Evolutionary conservation across 2,329 filamentous ascomycete species (phyloP), one percentile per base, ranked within the genome.

Genomic region (Cercospora sp.): DNA sequence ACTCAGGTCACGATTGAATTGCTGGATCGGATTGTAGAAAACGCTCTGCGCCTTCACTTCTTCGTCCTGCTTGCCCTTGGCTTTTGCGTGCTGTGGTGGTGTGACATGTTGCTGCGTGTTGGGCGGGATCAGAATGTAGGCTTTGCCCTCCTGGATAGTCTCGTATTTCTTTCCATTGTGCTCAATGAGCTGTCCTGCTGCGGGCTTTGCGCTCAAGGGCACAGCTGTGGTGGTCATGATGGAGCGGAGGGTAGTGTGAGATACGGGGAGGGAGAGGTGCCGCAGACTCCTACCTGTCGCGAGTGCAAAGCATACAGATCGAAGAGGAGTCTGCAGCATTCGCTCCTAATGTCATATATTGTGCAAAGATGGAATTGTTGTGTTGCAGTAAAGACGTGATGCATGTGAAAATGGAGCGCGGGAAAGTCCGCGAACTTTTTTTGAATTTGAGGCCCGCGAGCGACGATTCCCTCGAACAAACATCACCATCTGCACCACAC

Each of bases 1-100:
- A 69, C 93, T 97, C 72, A 99, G 81, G 78, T 99, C 95, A 58
- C 96, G 91, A 80, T 99, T 99, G 84, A 98, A 99, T 78, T 99
- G 95, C 78, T 99, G 95, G 64, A 99, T 97, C 0, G 95, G 94
- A 75, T 99, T 99, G 85, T 99, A 99, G 78, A 99, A 99, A 65
- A 99, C 96, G 36, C 85, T 84, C 75, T 94, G 91, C 86, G 68
- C 86, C 82, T 75, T 88, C 86, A 65, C 45, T 26, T 63, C 66
- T 66, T 84, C 77, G 66, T 79, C 79, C 30, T 79, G 73, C 68
- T 81, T 78, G 45, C 73, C 77, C 69, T 83, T 83, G 57, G 65
- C 64, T 65, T 76, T 76, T 20, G 69, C 65, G n/a, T 82, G 81
- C 26, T 80, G 78, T 69, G 83, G 81, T 0, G 81, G 79, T 79